These are phyloP conservation scores for Podospora didyma DNA, from an alignment of 495 filamentous ascomycete genomes.

Conservation along the genomic window DNA sequence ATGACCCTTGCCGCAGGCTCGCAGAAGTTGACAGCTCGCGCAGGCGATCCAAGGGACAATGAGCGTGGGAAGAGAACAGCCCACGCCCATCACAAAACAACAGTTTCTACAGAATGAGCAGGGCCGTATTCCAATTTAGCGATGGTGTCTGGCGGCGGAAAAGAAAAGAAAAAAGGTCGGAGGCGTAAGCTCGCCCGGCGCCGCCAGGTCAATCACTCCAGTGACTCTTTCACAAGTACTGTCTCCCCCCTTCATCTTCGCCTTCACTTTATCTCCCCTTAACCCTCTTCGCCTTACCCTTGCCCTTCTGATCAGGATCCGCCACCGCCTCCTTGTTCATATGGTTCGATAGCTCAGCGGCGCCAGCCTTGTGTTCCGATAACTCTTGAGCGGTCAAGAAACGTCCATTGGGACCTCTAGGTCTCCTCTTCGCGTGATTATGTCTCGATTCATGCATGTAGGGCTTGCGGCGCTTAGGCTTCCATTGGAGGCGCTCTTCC, in stretches of 20 bases:
- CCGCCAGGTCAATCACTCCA: not conserved
- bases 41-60: too few relatives aligned
- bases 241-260: not conserved
- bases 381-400: slow-evolving; percentile 61
- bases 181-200: not conserved
- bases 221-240: not conserved
- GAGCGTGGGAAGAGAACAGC: too few relatives aligned
- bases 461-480: slow-evolving; percentile 56
- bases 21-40: too few relatives aligned
- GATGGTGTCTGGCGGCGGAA: not conserved
- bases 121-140: not conserved
- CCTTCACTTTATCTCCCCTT: not conserved
- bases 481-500: slow-evolving; percentile 70
- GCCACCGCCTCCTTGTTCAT: too few relatives aligned
- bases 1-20: not conserved
- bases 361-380: not conserved
- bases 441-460: slow-evolving; percentile 93
- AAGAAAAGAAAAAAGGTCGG: not conserved
- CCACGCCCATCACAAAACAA: too few relatives aligned
- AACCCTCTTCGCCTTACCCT: not conserved
- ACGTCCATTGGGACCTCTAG: slow-evolving; percentile 86
- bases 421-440: slow-evolving; percentile 92
- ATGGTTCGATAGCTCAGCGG: not conserved
- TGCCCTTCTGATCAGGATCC: not conserved
- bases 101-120: not conserved